These are phyloP conservation scores for Xeromyces bisporus DNA, from an alignment of 495 filamentous ascomycete species.

Conservation along the genomic window DNA sequence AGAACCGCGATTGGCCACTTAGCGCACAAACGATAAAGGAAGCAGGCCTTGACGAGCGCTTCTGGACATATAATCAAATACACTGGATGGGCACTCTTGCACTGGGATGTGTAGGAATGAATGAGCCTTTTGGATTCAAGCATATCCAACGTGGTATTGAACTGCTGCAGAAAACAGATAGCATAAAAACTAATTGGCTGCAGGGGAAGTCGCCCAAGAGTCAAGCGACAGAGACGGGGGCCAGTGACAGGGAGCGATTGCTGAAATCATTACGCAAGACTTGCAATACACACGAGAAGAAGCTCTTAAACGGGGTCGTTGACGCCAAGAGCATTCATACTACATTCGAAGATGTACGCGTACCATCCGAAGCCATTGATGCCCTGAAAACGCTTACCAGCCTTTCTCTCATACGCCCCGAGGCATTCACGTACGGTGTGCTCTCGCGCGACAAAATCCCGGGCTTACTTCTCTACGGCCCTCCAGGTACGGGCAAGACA, in stretches of 20 bases:
- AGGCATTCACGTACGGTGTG: slow-evolving; percentile 92
- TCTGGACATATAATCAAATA: slow-evolving; percentile 43
- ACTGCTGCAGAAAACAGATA: slow-evolving; percentile 21
- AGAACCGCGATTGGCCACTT: slow-evolving; percentile 19
- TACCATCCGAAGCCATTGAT: slow-evolving; percentile 66
- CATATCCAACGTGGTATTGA: slow-evolving; percentile 24
- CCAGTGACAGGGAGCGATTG: slow-evolving; percentile 21
- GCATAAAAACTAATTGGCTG: slow-evolving; percentile 21
- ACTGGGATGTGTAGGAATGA: slow-evolving; percentile 34
- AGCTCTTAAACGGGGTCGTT: slow-evolving; percentile 63
- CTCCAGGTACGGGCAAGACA: slow-evolving; percentile 92
- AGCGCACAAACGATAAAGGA: slow-evolving; percentile 18
- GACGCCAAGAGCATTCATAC: slow-evolving; percentile 67
- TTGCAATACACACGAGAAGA: slow-evolving; percentile 63
- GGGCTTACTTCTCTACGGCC: slow-evolving; percentile 80
- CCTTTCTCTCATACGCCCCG: slow-evolving; percentile 71
- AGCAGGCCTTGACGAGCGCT: slow-evolving; percentile 32
- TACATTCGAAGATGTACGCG: slow-evolving; percentile 72
- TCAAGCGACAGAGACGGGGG: slow-evolving; percentile 9
- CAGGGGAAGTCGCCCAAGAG: slow-evolving; percentile 17
- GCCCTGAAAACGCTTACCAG: slow-evolving; percentile 79
- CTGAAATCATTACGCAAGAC: slow-evolving; percentile 30
- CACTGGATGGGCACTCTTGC: slow-evolving; percentile 45
- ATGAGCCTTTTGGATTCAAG: slow-evolving; percentile 21
- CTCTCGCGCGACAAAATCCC: slow-evolving; percentile 81